A percentile compares a stretch with the other conserved stretches of the same genome.
phyloP scores from a whole-genome alignment of 768 basidiomycete genomes.

The Pleurotus ostreatus region DNA sequence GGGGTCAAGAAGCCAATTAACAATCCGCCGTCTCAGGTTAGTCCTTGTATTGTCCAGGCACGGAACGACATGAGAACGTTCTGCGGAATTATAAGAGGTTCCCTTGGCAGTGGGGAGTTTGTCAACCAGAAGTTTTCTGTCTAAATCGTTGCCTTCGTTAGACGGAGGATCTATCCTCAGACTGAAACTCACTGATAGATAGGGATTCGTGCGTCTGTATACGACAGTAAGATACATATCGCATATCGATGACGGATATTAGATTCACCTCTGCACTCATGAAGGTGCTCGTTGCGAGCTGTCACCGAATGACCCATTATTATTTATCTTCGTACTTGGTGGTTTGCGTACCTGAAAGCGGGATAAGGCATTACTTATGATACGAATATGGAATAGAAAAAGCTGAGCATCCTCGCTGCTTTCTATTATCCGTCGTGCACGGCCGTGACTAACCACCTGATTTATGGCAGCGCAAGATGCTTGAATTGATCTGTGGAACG shows the following conservation, averaged over 20 bases:
- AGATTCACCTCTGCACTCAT: too few species aligned
- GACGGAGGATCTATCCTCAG: not conserved
- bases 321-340: too few species aligned
- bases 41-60: not conserved
- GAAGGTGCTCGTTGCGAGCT: too few species aligned
- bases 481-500: not conserved
- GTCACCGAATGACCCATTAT: too few species aligned
- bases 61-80: not conserved
- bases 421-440: not conserved
- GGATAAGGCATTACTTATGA: not conserved
- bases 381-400: not conserved
- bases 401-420: not conserved
- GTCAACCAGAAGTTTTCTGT: not conserved
- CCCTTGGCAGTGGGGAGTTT: not conserved
- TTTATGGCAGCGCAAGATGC: not conserved
- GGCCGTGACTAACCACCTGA: not conserved
- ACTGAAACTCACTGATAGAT: slow-evolving; percentile 10
- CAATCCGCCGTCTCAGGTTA: not conserved
- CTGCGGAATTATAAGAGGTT: not conserved
- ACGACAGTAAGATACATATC: not conserved
- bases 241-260: not conserved
- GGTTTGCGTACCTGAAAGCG: not conserved
- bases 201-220: slow-evolving; percentile 3
- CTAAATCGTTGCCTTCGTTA: not conserved
- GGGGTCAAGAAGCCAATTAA: not conserved